Conservation (phyloP, 2,329 filamentous ascomycete species). For the Venturia carpophila region DNA sequence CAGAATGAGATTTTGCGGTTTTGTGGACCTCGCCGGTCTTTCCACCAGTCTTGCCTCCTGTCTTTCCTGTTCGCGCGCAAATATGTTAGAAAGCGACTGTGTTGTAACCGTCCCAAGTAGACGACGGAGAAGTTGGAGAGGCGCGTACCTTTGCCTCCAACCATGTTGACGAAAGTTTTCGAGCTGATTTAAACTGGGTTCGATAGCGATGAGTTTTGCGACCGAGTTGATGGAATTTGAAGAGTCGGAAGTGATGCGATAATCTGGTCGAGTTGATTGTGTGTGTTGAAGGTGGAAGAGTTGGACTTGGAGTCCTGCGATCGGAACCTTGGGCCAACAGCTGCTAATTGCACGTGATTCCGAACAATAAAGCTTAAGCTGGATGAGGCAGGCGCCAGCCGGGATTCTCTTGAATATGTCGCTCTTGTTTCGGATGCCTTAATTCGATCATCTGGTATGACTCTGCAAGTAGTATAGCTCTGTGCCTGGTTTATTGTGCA, state of each 20-base stretch:
- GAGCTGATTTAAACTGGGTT: slow-evolving; percentile 10
- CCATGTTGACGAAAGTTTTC: slow-evolving; percentile 40
- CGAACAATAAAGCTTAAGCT: not conserved
- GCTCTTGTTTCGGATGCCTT: not conserved
- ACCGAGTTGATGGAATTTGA: not conserved
- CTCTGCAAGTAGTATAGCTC: not conserved
- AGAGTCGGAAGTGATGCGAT: not conserved
- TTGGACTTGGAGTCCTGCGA: not conserved
- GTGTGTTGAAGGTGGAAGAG: not conserved
- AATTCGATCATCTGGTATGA: not conserved
- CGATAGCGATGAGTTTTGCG: slow-evolving; percentile 12
- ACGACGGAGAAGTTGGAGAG: slow-evolving; percentile 20
- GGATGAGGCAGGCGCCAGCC: not conserved
- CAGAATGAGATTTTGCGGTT: slow-evolving; percentile 87
- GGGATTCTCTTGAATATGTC: not conserved
- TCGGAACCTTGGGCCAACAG: not conserved
- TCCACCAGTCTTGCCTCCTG: slow-evolving; percentile 81
- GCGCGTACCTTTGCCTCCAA: slow-evolving; percentile 89
- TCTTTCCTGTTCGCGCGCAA: slow-evolving; percentile 37
- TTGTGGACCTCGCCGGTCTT: slow-evolving; percentile 70
- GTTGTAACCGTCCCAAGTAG: not conserved
- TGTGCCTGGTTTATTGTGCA: not conserved
- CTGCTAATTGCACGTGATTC: not conserved
- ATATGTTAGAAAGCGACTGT: slow-evolving; percentile 26
- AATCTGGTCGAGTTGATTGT: not conserved